Evolutionary conservation across 192 early-diverging fungal genomes (phyloP).

Genomic region (Backusella tuberculispora): DNA sequence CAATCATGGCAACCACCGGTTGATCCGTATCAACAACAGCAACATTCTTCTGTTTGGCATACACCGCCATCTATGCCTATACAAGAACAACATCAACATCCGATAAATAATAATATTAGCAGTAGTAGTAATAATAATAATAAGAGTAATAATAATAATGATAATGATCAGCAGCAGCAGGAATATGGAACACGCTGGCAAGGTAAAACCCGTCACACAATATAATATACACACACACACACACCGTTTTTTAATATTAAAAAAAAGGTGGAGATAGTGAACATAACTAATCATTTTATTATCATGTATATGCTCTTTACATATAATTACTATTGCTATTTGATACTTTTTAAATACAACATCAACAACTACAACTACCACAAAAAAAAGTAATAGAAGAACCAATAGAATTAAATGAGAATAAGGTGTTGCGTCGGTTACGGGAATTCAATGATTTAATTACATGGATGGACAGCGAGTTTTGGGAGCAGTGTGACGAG

Average conservation of each 20-base stretch:
- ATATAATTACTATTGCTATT: neutral
- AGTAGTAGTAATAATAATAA: neutral
- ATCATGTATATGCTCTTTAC: neutral
- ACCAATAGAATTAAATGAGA: constrained; percentile 23
- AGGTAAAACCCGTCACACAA: constrained; percentile 20
- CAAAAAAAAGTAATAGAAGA: constrained; percentile 15
- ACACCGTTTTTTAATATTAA: neutral
- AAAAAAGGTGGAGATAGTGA: neutral
- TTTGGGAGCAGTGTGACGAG: constrained; percentile 37
- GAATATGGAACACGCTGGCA: constrained; percentile 22
- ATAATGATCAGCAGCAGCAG: constrained; percentile 8
- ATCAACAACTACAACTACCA: neutral
- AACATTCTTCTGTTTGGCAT: constrained; percentile 17
- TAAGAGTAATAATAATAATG: neutral
- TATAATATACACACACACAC: neutral
- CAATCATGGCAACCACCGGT: neutral
- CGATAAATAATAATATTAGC: neutral
- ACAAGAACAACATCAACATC: neutral
- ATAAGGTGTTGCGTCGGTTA: constrained; percentile 26
- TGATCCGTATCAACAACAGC: constrained; percentile 17
- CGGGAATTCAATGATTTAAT: constrained; percentile 41
- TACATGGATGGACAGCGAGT: constrained; percentile 38
- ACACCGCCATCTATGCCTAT: constrained; percentile 1
- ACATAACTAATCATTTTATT: neutral
- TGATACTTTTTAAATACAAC: neutral